Evolutionary conservation across 257 asterid genomes (phyloP).

Genomic region (Phtheirospermum japonicum): DNA sequence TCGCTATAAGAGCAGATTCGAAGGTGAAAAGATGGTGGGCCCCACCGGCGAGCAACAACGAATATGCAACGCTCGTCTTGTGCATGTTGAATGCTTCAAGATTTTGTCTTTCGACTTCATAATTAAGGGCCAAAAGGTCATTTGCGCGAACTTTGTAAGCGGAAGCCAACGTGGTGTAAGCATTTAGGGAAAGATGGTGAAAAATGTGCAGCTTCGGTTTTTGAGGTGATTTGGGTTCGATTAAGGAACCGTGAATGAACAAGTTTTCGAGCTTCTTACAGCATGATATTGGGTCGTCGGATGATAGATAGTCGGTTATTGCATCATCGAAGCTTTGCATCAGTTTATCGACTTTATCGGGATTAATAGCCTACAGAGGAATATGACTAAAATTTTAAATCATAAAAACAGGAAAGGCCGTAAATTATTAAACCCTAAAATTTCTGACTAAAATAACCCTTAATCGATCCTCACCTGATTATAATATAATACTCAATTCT

Average conservation of each 20-base stretch:
- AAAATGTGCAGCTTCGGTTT: conserved; percentile 40
- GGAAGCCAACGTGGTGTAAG: conserved; percentile 60
- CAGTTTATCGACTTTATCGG: conserved; percentile 28
- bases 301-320: conserved; percentile 44
- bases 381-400: neutral
- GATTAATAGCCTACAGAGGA: conserved; percentile 36
- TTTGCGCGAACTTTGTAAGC: conserved; percentile 46
- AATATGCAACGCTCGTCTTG: conserved; percentile 60
- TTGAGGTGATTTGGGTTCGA: conserved; percentile 21
- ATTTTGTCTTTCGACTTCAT: conserved; percentile 19
- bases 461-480: no score
- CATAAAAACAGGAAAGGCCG: conserved; percentile 4
- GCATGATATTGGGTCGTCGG: conserved; percentile 39
- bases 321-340: conserved; percentile 37
- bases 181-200: conserved; percentile 46
- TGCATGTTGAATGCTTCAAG: conserved; percentile 38
- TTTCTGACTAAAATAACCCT: no score
- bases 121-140: conserved; percentile 36
- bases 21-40: conserved; percentile 47
- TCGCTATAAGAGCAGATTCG: conserved; percentile 49
- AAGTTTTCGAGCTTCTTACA: conserved; percentile 61
- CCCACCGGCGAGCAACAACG: conserved; percentile 58
- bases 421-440: no score
- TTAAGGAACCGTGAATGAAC: conserved; percentile 35
- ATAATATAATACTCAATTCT: no score